Evolutionary conservation across 1,284 basidiomycete genomes (phyloP).

Genomic region (Mycena sp.): DNA sequence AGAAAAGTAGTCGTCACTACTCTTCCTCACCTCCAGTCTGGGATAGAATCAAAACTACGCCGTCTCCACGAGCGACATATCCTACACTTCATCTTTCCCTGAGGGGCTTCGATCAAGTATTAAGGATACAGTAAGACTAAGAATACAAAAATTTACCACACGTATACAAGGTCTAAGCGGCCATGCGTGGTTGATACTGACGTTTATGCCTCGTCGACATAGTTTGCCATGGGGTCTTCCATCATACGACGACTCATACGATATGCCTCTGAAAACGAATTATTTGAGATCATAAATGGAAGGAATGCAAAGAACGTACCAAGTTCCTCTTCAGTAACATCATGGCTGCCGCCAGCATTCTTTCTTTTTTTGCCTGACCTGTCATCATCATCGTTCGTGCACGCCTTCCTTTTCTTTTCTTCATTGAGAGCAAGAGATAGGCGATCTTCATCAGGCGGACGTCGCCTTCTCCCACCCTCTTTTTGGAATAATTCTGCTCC

Average conservation of each 20-base stretch:
- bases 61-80: conserved; percentile 10
- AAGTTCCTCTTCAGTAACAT: conserved; percentile 93
- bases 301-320: conserved; percentile 60
- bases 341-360: conserved; percentile 61
- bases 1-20: conserved; percentile 9
- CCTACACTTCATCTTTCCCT: conserved; percentile 18
- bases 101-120: conserved; percentile 5
- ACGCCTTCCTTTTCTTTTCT: conserved; percentile 81
- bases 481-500: conserved; percentile 72
- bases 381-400: conserved; percentile 66
- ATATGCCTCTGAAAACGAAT: conserved; percentile 78
- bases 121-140: conserved; percentile 26
- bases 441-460: conserved; percentile 75
- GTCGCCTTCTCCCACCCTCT: conserved; percentile 80
- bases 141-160: too few relatives aligned
- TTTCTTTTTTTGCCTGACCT: conserved; percentile 69
- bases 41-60: conserved; percentile 1
- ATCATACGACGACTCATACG: conserved; percentile 74
- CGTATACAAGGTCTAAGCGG: too few relatives aligned
- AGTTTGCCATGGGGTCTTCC: conserved; percentile 92
- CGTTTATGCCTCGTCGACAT: conserved; percentile 61
- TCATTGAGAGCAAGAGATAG: conserved; percentile 78
- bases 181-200: too few relatives aligned
- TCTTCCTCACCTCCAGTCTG: background rate
- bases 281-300: conserved; percentile 22